These are phyloP conservation scores for Coemansia sp. DNA, from an alignment of 192 early-diverging fungal species.

Conservation along the genomic window DNA sequence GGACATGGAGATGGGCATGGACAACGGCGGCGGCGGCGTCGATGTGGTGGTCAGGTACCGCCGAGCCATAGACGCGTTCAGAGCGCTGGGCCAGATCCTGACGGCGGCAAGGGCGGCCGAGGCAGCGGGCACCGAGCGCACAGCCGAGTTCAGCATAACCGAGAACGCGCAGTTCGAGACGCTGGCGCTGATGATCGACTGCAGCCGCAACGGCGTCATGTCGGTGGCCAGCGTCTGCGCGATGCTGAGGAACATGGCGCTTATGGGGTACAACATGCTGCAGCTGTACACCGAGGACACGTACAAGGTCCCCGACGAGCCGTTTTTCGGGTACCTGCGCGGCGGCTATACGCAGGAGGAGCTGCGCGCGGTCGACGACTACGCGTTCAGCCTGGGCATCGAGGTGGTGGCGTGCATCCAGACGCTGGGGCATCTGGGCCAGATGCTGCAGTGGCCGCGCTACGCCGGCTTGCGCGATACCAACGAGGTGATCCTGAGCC, in stretches of 20 bases:
- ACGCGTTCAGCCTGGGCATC: slow-evolving; percentile 70
- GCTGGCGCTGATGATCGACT: slow-evolving; percentile 80
- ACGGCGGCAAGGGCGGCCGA: slow-evolving; percentile 56
- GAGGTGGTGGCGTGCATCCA: slow-evolving; percentile 89
- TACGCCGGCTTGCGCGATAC: slow-evolving; percentile 77
- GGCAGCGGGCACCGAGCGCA: slow-evolving; percentile 21
- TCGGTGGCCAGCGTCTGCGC: slow-evolving; percentile 59
- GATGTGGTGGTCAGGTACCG: slow-evolving; percentile 26
- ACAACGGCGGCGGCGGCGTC: not conserved
- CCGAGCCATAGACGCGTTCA: slow-evolving; percentile 58
- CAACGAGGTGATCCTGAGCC: slow-evolving; percentile 70
- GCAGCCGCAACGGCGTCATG: slow-evolving; percentile 78
- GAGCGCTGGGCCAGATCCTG: slow-evolving; percentile 67
- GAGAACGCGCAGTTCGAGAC: slow-evolving; percentile 71
- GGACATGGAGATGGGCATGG: too few species aligned
- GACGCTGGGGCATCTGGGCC: slow-evolving; percentile 85
- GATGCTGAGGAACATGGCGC: slow-evolving; percentile 71
- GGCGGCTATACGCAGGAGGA: slow-evolving; percentile 75
- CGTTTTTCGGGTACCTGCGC: slow-evolving; percentile 71
- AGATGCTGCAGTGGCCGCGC: slow-evolving; percentile 85
- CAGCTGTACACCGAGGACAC: slow-evolving; percentile 93
- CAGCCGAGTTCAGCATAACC: slow-evolving; percentile 45
- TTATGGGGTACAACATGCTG: slow-evolving; percentile 84
- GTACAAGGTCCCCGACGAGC: slow-evolving; percentile 66
- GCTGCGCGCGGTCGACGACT: slow-evolving; percentile 70